These are phyloP conservation scores for Sporisorium iseilematis-ciliati DNA, from an alignment of 1,284 basidiomycete species.

Conservation along the genomic window DNA sequence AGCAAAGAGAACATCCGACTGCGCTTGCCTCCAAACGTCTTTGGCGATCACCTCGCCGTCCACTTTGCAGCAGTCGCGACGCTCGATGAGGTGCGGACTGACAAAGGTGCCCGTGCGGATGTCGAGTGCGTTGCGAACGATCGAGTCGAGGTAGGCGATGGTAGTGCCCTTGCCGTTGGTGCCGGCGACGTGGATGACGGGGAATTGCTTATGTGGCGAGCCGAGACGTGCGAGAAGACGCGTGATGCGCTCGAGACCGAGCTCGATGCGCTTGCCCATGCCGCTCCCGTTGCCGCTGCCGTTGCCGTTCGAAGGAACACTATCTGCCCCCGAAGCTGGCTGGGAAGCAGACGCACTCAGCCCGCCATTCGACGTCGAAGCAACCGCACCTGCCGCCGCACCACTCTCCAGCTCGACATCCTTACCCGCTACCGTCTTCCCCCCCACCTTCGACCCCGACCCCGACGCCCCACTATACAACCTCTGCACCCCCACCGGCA, in stretches of 20 bases:
- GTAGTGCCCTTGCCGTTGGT: slow-evolving; percentile 99
- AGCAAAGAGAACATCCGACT: slow-evolving; percentile 74
- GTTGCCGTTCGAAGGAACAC: slow-evolving; percentile 15
- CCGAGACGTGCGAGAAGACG: slow-evolving; percentile 75
- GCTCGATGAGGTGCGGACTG: slow-evolving; percentile 86
- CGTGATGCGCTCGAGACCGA: slow-evolving; percentile 80
- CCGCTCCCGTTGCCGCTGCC: slow-evolving; percentile 7
- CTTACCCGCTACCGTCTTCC: background rate
- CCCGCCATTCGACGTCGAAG: background rate
- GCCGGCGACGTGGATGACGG: slow-evolving; percentile 91
- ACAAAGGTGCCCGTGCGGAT: slow-evolving; percentile 86
- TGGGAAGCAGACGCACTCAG: background rate
- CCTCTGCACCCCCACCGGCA: slow-evolving; percentile 43
- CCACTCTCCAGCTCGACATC: background rate
- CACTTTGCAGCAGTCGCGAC: slow-evolving; percentile 83
- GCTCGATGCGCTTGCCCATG: slow-evolving; percentile 75
- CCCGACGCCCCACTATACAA: slow-evolving; percentile 33
- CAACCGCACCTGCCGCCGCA: background rate
- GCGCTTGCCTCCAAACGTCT: slow-evolving; percentile 74
- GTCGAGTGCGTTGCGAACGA: slow-evolving; percentile 74
- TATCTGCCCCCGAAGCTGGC: background rate
- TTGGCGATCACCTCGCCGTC: slow-evolving; percentile 75
- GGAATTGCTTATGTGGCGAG: slow-evolving; percentile 77
- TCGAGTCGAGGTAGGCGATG: slow-evolving; percentile 83
- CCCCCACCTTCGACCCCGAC: background rate